Base-by-base conservation (phyloP, 129 eudicot species). In the Tagetes patula region DNA sequence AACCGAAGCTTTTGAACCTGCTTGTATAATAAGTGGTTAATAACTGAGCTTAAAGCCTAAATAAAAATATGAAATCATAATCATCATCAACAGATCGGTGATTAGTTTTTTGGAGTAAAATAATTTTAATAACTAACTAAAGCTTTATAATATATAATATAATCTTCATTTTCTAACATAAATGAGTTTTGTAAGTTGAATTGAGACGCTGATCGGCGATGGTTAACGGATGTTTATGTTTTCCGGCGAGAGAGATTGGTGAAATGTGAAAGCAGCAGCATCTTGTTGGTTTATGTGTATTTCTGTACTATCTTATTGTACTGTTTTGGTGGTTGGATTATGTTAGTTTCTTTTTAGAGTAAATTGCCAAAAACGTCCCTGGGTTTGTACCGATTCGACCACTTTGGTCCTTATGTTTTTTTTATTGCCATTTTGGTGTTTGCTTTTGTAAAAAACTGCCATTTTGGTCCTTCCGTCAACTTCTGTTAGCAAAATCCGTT, bases 1-100 rank as follows among this genome's bases (percentile, higher is more conserved):
- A 81, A 73, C 90, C 89, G 56, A 85, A 90, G 65, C 91, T 90
- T 14, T 74, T 90, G 64, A 87, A 90, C 67, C 94, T 90, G 70
- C 85, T 90, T 48, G 85, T 80, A 13, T 89, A 60, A 73, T 13
- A 39, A 53, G 48, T 43, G 2, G 8, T 43, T 43, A 6, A 39
- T 45, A n/a, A 69, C 67, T 11, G n/a, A 43, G 48, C 27, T 52
- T 14, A 42, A 61, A 49, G 20, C 5, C 62, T 37, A 20, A 70
- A 70, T 70, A 77, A 70, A 14, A 20, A 20, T 20, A 20, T 20
- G 27, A 20, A 20, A 20, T 20, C 27, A 20, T 20, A 20, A 20
- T 20, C 27, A 50, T 62, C 27, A 69, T 69, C 68, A 32, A 34
- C 69, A 5, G 65, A 69, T 77, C 32, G 31, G 67, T 32, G 66